Evolutionary conservation across 139 green algal genomes (phyloP).

Genomic region (Haematococcus lacustris): DNA sequence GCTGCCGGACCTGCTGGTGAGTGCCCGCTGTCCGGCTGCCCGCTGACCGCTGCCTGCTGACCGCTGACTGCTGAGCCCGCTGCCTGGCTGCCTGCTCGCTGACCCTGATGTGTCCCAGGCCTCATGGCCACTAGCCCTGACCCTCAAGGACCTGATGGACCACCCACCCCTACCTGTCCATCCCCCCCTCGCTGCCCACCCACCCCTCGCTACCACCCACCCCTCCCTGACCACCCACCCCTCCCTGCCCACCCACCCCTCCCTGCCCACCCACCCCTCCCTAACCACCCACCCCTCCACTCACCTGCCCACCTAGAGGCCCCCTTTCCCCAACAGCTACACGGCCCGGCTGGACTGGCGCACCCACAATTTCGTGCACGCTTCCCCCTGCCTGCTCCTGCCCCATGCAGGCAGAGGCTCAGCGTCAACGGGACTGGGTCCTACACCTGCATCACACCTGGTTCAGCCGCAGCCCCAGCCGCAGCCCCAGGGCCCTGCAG

Average conservation of each 20-base stretch:
- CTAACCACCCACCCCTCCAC: background rate
- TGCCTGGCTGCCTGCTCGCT: background rate
- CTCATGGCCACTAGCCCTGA: no score
- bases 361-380: background rate
- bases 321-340: background rate
- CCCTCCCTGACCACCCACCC: no score
- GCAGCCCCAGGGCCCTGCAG: background rate
- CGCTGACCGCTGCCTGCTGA: no score
- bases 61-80: background rate
- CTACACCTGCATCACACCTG: slow-evolving; percentile 2
- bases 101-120: background rate
- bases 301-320: background rate
- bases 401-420: background rate
- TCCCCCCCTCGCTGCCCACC: no score
- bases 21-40: no score
- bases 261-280: no score
- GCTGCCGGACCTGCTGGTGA: slow-evolving; percentile 1
- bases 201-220: no score
- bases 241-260: no score
- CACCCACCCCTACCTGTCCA: no score
- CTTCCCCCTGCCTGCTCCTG: background rate
- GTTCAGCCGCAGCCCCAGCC: background rate
- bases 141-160: no score
- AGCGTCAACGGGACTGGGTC: slow-evolving; percentile 2
- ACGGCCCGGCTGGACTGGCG: background rate